Evolutionary conservation across 108 stramenopile species (phyloP).

Genomic region (Cyclostephanos tholiformis): DNA sequence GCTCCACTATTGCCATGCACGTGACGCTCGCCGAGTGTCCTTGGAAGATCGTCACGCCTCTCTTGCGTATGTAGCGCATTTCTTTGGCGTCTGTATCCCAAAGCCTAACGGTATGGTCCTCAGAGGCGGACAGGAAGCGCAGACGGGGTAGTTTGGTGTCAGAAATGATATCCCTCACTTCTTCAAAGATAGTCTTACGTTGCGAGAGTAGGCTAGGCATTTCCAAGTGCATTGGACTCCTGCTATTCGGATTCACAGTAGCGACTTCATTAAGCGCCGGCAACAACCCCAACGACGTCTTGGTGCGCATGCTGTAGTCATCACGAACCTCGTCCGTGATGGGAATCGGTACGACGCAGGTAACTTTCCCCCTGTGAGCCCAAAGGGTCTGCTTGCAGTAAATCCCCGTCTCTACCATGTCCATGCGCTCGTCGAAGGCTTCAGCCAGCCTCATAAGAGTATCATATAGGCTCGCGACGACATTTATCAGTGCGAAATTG

Average conservation of each 20-base stretch:
- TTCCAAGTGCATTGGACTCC: background rate
- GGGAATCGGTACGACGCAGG: slow-evolving; percentile 17
- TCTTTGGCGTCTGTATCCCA: slow-evolving; percentile 28
- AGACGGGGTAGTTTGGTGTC: slow-evolving; percentile 24
- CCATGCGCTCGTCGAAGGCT: slow-evolving; percentile 42
- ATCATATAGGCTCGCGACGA: slow-evolving; percentile 44
- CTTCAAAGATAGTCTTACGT: background rate
- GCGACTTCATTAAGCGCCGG: background rate
- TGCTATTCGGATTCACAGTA: background rate
- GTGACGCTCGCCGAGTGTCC: slow-evolving; percentile 18
- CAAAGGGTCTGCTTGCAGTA: slow-evolving; percentile 45
- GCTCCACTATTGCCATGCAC: slow-evolving; percentile 10
- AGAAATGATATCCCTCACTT: slow-evolving; percentile 2
- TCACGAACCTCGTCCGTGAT: slow-evolving; percentile 1
- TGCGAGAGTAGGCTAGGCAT: background rate
- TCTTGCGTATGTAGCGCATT: slow-evolving; percentile 6
- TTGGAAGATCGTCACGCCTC: slow-evolving; percentile 8
- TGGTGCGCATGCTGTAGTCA: background rate
- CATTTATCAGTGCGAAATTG: slow-evolving; percentile 34
- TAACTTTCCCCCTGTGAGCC: slow-evolving; percentile 19
- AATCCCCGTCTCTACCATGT: slow-evolving; percentile 49
- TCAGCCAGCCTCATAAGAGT: slow-evolving; percentile 48
- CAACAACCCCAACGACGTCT: background rate
- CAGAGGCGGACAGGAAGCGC: slow-evolving; percentile 26
- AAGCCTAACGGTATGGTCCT: slow-evolving; percentile 27